Evolutionary conservation across 257 asterid genomes (phyloP).

Genomic region (Apocynum venetum): DNA sequence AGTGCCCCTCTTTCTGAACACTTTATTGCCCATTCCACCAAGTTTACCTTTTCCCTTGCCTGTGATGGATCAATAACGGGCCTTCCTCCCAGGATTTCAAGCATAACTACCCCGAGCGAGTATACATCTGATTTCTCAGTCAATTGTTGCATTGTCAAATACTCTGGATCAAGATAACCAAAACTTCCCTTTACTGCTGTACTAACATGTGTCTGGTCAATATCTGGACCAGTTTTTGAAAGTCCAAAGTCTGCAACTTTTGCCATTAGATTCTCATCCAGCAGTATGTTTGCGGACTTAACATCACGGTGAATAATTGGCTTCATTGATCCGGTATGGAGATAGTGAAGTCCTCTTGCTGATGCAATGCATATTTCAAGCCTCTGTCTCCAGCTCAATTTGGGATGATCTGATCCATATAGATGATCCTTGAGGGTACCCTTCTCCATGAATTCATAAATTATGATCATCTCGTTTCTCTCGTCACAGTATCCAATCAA

Average conservation of each 20-base stretch:
- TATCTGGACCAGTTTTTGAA: conserved; percentile 38
- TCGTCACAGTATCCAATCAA: conserved; percentile 41
- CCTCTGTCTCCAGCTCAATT: conserved; percentile 35
- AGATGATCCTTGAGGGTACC: conserved; percentile 37
- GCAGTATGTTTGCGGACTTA: conserved; percentile 39
- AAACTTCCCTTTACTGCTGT: conserved; percentile 45
- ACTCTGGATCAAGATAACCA: conserved; percentile 44
- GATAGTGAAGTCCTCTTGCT: conserved; percentile 49
- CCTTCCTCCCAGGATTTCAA: conserved; percentile 39
- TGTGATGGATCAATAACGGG: conserved; percentile 39
- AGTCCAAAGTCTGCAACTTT: conserved; percentile 48
- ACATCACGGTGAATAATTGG: conserved; percentile 46
- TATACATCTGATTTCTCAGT: conserved; percentile 44
- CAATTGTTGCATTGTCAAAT: conserved; percentile 34
- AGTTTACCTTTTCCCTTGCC: conserved; percentile 28
- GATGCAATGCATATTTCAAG: conserved; percentile 47
- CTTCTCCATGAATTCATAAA: conserved; percentile 45
- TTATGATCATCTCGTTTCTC: conserved; percentile 37
- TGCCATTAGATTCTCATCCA: conserved; percentile 38
- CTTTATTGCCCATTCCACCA: conserved; percentile 34
- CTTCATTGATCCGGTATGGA: conserved; percentile 36
- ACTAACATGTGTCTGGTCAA: conserved; percentile 41
- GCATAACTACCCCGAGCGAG: conserved; percentile 42
- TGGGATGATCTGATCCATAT: conserved; percentile 25
- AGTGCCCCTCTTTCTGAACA: conserved; percentile 16